Evolutionary conservation across 768 basidiomycete species (phyloP).

Genomic region (Auriscalpium microsporum): DNA sequence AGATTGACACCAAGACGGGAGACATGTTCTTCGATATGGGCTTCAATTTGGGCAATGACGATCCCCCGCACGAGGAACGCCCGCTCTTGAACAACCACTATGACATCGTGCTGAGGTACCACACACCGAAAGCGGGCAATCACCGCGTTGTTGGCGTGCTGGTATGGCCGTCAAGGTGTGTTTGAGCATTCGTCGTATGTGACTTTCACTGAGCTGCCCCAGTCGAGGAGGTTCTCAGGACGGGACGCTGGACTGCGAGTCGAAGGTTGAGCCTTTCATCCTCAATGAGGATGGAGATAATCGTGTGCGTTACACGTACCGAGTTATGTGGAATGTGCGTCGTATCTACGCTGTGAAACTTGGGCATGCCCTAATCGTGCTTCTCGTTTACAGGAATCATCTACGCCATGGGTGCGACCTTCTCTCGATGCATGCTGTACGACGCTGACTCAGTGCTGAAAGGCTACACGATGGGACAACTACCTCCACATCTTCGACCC

Average conservation of each 20-base stretch:
- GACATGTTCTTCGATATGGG: slow-evolving; percentile 90
- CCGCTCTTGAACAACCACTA: slow-evolving; percentile 92
- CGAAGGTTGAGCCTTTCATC: slow-evolving; percentile 37
- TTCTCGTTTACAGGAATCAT: slow-evolving; percentile 52
- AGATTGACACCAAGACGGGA: slow-evolving; percentile 65
- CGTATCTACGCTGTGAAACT: not conserved
- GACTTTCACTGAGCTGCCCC: not conserved
- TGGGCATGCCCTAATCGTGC: not conserved
- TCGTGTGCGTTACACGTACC: slow-evolving; percentile 77
- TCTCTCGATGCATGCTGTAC: not conserved
- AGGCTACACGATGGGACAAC: slow-evolving; percentile 95
- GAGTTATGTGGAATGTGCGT: slow-evolving; percentile 73
- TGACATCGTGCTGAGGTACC: slow-evolving; percentile 80
- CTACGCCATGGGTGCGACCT: slow-evolving; percentile 65
- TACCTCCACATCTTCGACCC: slow-evolving; percentile 93
- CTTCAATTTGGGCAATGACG: slow-evolving; percentile 81
- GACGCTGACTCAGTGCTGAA: slow-evolving; percentile 7
- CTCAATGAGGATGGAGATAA: slow-evolving; percentile 55
- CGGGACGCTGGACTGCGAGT: slow-evolving; percentile 43
- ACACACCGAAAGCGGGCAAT: slow-evolving; percentile 56
- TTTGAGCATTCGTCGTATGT: not conserved
- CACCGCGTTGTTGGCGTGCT: slow-evolving; percentile 88
- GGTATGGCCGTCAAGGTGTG: slow-evolving; percentile 60
- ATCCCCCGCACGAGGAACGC: slow-evolving; percentile 42
- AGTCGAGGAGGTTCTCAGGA: slow-evolving; percentile 62